These are phyloP conservation scores for Chaetothyriales sp. DNA, from an alignment of 2,329 filamentous ascomycete species.

Conservation along the genomic window DNA sequence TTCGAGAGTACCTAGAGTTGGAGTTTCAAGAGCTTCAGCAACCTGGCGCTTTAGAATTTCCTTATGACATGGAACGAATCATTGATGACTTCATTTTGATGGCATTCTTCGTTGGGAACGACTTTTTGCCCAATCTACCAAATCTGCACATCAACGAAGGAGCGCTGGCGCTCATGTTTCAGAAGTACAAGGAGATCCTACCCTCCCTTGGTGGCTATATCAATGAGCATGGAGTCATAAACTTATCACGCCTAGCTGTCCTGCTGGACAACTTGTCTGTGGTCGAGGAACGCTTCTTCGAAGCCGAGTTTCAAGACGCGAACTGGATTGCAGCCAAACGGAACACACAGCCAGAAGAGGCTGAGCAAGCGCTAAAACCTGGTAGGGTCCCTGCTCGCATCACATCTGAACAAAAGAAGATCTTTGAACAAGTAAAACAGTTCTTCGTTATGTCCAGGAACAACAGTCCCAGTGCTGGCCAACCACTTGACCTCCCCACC, in stretches of 20 bases:
- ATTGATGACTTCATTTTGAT: slow-evolving; percentile 99
- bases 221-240: slow-evolving; percentile 87
- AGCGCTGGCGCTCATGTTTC: slow-evolving; percentile 91
- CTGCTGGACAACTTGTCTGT: slow-evolving; percentile 73
- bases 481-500: slow-evolving; percentile 56
- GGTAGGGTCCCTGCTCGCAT: slow-evolving; percentile 50
- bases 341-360: slow-evolving; percentile 35
- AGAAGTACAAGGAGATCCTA: slow-evolving; percentile 80
- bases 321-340: slow-evolving; percentile 86
- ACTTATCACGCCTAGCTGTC: slow-evolving; percentile 60
- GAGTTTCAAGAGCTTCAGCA: slow-evolving; percentile 88
- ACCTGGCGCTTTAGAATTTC: slow-evolving; percentile 54
- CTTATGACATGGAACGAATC: slow-evolving; percentile 85
- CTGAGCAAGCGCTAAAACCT: slow-evolving; percentile 44
- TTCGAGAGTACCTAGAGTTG: slow-evolving; percentile 88
- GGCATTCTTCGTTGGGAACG: slow-evolving; percentile 98
- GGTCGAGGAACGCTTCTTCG: slow-evolving; percentile 85
- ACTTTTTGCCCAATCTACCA: slow-evolving; percentile 93
- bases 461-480: slow-evolving; percentile 29
- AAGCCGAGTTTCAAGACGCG: slow-evolving; percentile 73
- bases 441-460: slow-evolving; percentile 58
- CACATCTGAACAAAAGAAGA: slow-evolving; percentile 61
- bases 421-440: slow-evolving; percentile 69
- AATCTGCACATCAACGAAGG: slow-evolving; percentile 97
- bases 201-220: slow-evolving; percentile 85